Conservation (phyloP, 495 filamentous ascomycete genomes). For the Annulohypoxylon nitens region DNA sequence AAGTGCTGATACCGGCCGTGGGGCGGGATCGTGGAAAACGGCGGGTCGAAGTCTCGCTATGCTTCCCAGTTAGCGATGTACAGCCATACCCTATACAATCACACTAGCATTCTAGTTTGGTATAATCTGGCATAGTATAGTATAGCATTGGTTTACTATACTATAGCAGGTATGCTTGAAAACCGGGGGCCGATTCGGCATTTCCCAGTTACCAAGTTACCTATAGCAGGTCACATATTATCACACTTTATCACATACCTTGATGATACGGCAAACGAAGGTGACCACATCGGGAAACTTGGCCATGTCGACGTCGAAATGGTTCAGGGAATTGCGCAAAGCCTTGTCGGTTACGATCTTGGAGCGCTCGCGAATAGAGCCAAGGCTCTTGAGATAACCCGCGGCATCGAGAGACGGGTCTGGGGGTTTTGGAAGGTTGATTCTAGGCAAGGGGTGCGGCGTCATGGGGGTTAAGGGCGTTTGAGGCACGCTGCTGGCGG, state of each 20-base stretch:
- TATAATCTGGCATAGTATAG: too few relatives aligned
- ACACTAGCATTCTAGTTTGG: not conserved
- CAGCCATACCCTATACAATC: constrained; percentile 1
- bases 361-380: constrained; percentile 85
- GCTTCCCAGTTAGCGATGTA: constrained; percentile 30
- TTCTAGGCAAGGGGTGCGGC: constrained; percentile 55
- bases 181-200: constrained; percentile 4
- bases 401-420: constrained; percentile 93
- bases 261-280: constrained; percentile 97
- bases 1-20: constrained; percentile 95
- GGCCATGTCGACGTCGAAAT: constrained; percentile 91
- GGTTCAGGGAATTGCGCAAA: constrained; percentile 79
- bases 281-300: constrained; percentile 89
- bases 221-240: too few relatives aligned
- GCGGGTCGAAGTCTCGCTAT: constrained; percentile 88
- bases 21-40: constrained; percentile 85
- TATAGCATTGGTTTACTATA: too few relatives aligned
- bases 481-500: constrained; percentile 56
- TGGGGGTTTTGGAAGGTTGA: constrained; percentile 85
- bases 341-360: constrained; percentile 81
- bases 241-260: constrained; percentile 65
- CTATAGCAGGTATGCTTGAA: constrained; percentile 2
- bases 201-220: not conserved
- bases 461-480: constrained; percentile 60
- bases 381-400: constrained; percentile 90